Conservation (phyloP, 805 yeast genomes). For the Ogataea ramenticola region DNA sequence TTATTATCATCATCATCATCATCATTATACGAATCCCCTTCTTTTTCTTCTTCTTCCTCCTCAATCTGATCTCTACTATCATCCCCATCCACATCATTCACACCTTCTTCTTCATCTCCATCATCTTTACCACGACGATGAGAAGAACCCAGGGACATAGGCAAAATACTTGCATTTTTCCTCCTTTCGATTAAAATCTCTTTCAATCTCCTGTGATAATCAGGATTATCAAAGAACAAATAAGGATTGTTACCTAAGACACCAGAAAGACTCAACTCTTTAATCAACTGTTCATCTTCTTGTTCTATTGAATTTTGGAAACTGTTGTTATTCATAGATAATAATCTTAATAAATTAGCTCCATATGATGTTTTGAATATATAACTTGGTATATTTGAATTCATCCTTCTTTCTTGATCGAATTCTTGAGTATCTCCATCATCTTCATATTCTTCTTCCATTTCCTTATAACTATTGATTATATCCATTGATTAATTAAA, state of each 20-base stretch:
- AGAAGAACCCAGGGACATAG: background rate
- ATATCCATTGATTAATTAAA: background rate
- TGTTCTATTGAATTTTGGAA: slow-evolving; percentile 6
- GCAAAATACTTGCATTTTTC: background rate
- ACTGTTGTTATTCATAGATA: background rate
- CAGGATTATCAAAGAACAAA: slow-evolving; percentile 10
- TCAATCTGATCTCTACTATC: background rate
- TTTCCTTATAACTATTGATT: too few relatives aligned
- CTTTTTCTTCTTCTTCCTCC: background rate
- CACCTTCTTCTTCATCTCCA: background rate
- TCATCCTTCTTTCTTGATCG: too few relatives aligned
- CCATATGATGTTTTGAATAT: background rate
- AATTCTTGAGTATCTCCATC: too few relatives aligned
- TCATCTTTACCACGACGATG: background rate
- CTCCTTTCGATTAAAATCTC: slow-evolving; percentile 7
- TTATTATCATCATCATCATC: background rate
- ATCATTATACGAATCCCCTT: background rate
- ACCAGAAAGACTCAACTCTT: slow-evolving; percentile 11
- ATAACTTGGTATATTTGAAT: background rate
- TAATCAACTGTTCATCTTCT: slow-evolving; percentile 5
- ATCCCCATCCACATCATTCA: background rate
- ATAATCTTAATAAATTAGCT: background rate
- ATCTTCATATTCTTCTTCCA: too few relatives aligned
- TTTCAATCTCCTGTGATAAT: slow-evolving; percentile 11
- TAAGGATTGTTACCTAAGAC: slow-evolving; percentile 15